These are phyloP conservation scores for Diutina siamensis DNA, from an alignment of 1,139 yeast species.

Conservation along the genomic window DNA sequence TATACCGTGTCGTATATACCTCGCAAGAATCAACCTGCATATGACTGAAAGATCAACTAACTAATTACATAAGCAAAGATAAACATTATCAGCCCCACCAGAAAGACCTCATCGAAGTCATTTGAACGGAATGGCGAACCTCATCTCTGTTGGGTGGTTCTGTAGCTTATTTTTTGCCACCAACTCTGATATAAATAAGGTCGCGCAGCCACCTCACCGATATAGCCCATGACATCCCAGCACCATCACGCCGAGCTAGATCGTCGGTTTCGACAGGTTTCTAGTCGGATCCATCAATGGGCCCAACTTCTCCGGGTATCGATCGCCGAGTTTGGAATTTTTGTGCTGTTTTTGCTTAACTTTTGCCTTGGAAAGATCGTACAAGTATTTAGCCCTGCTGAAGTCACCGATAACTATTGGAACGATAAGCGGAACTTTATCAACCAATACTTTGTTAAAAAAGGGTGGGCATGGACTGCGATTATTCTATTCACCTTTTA, in stretches of 20 bases:
- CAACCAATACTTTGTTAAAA: constrained; percentile 67
- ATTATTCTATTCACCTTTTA: constrained; percentile 21
- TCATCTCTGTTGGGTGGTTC: no score
- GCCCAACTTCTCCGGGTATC: background rate
- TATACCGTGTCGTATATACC: no score
- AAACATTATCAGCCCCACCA: background rate
- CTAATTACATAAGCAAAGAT: background rate
- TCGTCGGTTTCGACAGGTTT: no score
- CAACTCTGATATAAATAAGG: no score
- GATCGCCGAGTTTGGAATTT: constrained; percentile 8
- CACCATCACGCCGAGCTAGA: no score
- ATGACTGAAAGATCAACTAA: no score
- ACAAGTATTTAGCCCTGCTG: constrained; percentile 10
- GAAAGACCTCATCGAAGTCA: no score
- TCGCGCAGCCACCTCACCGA: no score
- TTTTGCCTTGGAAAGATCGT: constrained; percentile 10
- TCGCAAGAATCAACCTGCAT: no score
- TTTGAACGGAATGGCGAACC: no score
- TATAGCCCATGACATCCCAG: no score
- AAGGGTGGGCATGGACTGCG: constrained; percentile 93
- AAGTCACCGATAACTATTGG: constrained; percentile 42
- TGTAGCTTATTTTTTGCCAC: no score
- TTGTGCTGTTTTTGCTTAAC: constrained; percentile 7
- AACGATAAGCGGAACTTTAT: constrained; percentile 53
- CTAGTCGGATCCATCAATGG: background rate